phyloP scores from a whole-genome alignment of 495 filamentous ascomycete genomes.

The Margaritispora aquatica region DNA sequence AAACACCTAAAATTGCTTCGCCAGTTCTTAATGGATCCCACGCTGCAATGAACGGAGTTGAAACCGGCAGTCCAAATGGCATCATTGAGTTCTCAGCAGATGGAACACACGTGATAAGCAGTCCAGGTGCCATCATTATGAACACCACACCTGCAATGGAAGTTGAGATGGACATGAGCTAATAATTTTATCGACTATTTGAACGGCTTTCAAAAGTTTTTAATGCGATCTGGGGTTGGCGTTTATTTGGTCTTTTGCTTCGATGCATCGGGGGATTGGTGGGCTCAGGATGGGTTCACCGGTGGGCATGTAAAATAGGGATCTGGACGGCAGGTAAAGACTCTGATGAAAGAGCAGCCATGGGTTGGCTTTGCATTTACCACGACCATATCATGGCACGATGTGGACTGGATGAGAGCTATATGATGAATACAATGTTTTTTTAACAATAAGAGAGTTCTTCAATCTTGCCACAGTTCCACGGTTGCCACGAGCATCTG shows the following conservation, averaged over 20 bases:
- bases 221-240: neutral
- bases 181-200: neutral
- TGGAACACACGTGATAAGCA: neutral
- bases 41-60: constrained; percentile 5
- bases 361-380: neutral
- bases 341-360: too few relatives aligned
- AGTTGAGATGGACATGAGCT: constrained; percentile 51
- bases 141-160: constrained; percentile 7
- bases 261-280: constrained; percentile 1
- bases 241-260: constrained; percentile 5
- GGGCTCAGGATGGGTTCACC: too few relatives aligned
- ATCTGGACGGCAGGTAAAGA: neutral
- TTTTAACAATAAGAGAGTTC: neutral
- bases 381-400: neutral
- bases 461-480: neutral
- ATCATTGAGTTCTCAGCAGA: neutral
- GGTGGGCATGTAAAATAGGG: constrained; percentile 7
- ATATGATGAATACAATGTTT: neutral
- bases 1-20: constrained; percentile 26
- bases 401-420: neutral
- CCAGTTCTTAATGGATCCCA: neutral
- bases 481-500: neutral
- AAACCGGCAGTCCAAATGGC: neutral
- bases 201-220: constrained; percentile 6
- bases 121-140: neutral